These are phyloP conservation scores for Malassezia furfur DNA, from an alignment of 1,284 basidiomycete genomes.

Conservation along the genomic window DNA sequence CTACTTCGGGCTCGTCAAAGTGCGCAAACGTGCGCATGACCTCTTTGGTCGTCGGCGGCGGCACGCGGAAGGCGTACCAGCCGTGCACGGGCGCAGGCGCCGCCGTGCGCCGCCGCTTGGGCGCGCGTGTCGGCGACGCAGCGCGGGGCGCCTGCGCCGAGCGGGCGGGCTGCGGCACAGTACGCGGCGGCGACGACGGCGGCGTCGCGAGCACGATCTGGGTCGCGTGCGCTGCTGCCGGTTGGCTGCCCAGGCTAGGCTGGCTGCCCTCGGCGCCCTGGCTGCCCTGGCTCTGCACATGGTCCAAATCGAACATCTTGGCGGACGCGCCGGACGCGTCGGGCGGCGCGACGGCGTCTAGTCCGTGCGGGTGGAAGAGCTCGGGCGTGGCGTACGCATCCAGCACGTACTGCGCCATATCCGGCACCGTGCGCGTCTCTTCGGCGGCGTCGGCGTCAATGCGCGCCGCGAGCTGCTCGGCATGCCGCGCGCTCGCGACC, in stretches of 20 bases:
- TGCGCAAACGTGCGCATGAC: conserved; percentile 56
- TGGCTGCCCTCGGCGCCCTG: background rate
- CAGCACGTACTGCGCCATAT: conserved; percentile 63
- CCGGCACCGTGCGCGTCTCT: background rate
- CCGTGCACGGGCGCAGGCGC: background rate
- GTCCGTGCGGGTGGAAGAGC: conserved; percentile 29
- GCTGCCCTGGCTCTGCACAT: conserved; percentile 19
- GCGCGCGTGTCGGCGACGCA: background rate
- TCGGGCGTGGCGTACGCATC: conserved; percentile 72
- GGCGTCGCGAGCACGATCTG: background rate
- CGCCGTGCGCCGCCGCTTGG: background rate
- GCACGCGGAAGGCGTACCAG: conserved; percentile 6
- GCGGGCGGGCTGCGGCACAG: too few species aligned
- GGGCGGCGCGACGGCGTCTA: conserved; percentile 15
- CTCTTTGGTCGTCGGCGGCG: conserved; percentile 56
- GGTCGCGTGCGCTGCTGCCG: background rate
- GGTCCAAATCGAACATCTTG: conserved; percentile 29
- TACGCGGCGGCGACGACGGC: background rate
- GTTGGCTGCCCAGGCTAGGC: too few species aligned
- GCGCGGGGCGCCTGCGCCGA: background rate
- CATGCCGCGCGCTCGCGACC: conserved; percentile 1
- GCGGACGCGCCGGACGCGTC: conserved; percentile 14
- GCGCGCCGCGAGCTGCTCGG: background rate
- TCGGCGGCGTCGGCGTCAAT: background rate
- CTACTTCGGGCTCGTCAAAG: conserved; percentile 56